Conservation (phyloP, 2,329 filamentous ascomycete species). For the Clarireedia homoeocarpa region DNA sequence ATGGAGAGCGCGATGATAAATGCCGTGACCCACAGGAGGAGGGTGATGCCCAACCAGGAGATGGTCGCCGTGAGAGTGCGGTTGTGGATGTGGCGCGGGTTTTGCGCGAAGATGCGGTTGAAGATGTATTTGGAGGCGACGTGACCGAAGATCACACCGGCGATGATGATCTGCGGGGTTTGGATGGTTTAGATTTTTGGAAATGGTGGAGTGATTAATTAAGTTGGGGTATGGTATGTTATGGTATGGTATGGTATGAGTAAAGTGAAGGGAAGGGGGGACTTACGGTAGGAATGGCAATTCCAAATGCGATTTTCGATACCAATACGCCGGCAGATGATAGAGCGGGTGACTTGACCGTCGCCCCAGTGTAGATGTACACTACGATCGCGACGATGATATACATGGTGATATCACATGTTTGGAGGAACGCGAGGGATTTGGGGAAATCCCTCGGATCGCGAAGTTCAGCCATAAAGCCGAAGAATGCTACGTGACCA, state of each 20-base stretch:
- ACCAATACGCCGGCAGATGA: conserved; percentile 45
- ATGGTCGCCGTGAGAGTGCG: conserved; percentile 44
- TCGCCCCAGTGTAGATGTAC: conserved; percentile 56
- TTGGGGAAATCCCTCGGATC: conserved; percentile 49
- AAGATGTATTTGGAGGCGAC: conserved; percentile 61
- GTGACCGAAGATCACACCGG: conserved; percentile 62
- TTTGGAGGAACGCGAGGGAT: conserved; percentile 49
- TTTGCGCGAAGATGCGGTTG: conserved; percentile 50
- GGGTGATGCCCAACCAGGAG: conserved; percentile 51
- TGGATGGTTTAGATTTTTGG: background rate
- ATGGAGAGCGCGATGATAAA: conserved; percentile 62
- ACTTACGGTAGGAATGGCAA: conserved; percentile 52
- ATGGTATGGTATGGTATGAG: background rate
- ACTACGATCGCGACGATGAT: conserved; percentile 42
- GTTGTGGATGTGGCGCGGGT: conserved; percentile 22
- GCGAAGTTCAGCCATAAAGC: conserved; percentile 50
- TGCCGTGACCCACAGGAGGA: conserved; percentile 49
- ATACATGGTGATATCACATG: conserved; percentile 53
- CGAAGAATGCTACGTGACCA: conserved; percentile 54
- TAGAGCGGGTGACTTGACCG: conserved; percentile 58
- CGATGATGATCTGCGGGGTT: conserved; percentile 47
- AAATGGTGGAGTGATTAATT: background rate
- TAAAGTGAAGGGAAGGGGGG: background rate
- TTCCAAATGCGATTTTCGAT: conserved; percentile 57
- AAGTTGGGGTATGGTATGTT: background rate